Conservation (phyloP, 177 flowering plant genomes). For the Telopea speciosissima region DNA sequence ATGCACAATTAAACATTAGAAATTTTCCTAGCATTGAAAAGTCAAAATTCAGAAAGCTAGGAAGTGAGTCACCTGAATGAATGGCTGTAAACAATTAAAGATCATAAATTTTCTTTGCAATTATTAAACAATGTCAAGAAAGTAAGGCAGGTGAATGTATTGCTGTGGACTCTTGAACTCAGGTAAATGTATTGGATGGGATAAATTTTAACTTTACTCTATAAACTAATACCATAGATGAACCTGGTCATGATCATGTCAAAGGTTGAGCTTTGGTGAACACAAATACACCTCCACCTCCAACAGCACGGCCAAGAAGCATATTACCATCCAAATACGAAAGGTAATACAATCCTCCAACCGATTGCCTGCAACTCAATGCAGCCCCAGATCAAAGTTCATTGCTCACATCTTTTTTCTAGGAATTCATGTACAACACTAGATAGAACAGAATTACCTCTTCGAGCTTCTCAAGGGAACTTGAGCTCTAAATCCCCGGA, state of each 20-base stretch:
- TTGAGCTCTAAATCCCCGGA: constrained; percentile 60
- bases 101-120: no score
- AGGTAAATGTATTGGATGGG: no score
- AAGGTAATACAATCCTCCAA: constrained; percentile 86
- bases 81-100: no score
- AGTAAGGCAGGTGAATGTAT: no score
- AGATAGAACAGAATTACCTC: constrained; percentile 29
- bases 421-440: background rate
- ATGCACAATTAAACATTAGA: no score
- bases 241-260: constrained; percentile 5
- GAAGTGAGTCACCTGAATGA: no score
- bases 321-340: constrained; percentile 73
- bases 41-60: no score
- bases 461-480: constrained; percentile 47
- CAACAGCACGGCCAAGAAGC: constrained; percentile 92
- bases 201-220: no score
- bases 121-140: no score
- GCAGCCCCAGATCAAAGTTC: background rate
- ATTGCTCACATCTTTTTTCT: background rate
- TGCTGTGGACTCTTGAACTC: no score
- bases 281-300: constrained; percentile 86
- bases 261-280: constrained; percentile 80
- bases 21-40: no score
- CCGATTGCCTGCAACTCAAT: constrained; percentile 43
- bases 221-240: background rate